Evolutionary conservation across 352 stramenopile genomes (phyloP), one percentile per base, ranked within the genome.

Genomic region (Phytophthora crassamura): DNA sequence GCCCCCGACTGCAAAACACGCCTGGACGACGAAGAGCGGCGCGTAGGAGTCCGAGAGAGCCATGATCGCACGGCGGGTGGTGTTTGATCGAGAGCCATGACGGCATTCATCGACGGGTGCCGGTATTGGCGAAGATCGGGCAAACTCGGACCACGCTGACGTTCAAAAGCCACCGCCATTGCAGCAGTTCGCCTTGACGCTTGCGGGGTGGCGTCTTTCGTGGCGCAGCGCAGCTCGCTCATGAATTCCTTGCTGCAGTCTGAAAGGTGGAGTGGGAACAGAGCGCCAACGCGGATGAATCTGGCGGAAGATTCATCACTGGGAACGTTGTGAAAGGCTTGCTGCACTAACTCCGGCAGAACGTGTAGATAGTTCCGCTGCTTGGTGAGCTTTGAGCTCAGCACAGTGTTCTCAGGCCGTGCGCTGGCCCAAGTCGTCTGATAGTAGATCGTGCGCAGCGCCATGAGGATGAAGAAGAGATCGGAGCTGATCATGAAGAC

Each of bases 401-500:
- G 38, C 15, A 28, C 15, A 5, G 9, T 15, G 28, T 15, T 7
- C 22, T 25, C 22, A 25, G 22, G 22, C 39, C 28, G 15, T 7
- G 22, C 22, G 22, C 22, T 25, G 22, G 34, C n/a, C 8, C 18
- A 16, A 11, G 1, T 43, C 11, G 38, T 48, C 28, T 58, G 50
- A 9, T 11, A 15, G 38, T 58, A 59, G 9, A 52, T 39, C 3
- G 45, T 45, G 4, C 35, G 46, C 16, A 70, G 39, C 30, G 47
- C 58, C 1, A 54, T 16, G 3, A 45, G 5, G 6, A 66, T 35
- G 12, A 50, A 34, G 38, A 74, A 28, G 8, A 60, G 39, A 28
- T 77, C 64, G 8, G 62, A 53, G 12, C 28, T 36, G 22, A 72
- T 66, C 32, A 75, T 47, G 8, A 52, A 28, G 0, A 57, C 14